Conservation (phyloP, 495 filamentous ascomycete genomes). For the Penicillium pancosmium region DNA sequence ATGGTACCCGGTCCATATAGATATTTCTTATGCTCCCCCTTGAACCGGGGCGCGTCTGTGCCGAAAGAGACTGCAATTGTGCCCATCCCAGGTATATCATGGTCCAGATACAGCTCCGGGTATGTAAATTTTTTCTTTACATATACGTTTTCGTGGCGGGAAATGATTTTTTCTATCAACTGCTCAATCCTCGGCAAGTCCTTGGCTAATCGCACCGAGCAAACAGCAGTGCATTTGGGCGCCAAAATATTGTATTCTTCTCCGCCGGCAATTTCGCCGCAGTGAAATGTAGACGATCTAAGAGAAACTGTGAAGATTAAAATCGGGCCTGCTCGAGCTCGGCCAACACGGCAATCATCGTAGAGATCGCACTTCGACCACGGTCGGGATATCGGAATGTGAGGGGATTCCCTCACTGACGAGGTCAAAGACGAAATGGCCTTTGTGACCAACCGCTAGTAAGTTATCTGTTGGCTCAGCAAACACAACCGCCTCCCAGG, state of each 20-base stretch:
- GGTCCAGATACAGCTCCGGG: slow-evolving; percentile 41
- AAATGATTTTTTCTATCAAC: slow-evolving; percentile 17
- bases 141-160: slow-evolving; percentile 17
- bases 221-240: slow-evolving; percentile 23
- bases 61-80: slow-evolving; percentile 74
- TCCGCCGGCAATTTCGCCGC: slow-evolving; percentile 23
- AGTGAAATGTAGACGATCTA: slow-evolving; percentile 24
- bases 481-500: slow-evolving; percentile 63
- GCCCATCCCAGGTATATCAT: slow-evolving; percentile 75
- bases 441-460: slow-evolving; percentile 77
- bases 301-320: slow-evolving; percentile 11
- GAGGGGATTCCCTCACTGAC: slow-evolving; percentile 56
- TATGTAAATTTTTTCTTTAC: slow-evolving; percentile 23
- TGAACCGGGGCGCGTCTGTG: slow-evolving; percentile 66
- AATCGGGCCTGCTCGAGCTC: slow-evolving; percentile 41
- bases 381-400: slow-evolving; percentile 78
- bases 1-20: slow-evolving; percentile 81
- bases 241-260: slow-evolving; percentile 27
- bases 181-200: slow-evolving; percentile 22
- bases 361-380: slow-evolving; percentile 69
- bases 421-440: slow-evolving; percentile 59
- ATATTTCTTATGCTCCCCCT: slow-evolving; percentile 65
- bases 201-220: slow-evolving; percentile 24
- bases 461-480: slow-evolving; percentile 80
- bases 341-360: slow-evolving; percentile 63